Conservation (phyloP, 2,329 filamentous ascomycete genomes). For the Cryphonectria radicalis region DNA sequence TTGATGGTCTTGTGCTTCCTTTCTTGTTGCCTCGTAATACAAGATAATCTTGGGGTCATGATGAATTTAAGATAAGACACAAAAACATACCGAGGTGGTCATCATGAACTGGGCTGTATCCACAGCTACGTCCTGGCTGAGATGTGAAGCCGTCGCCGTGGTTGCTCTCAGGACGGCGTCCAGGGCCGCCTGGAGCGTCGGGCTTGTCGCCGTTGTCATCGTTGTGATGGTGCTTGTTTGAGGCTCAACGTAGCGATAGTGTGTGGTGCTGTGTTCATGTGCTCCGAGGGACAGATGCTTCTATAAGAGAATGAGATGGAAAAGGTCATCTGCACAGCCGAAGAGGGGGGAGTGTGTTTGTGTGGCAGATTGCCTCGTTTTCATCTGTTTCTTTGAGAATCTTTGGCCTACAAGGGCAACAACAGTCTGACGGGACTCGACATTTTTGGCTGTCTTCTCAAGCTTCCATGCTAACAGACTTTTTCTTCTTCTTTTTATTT, state of each 20-base stretch:
- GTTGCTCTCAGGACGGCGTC: not conserved
- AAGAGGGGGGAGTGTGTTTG: no score
- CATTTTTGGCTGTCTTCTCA: not conserved
- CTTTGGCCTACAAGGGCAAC: not conserved
- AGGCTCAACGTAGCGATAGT: not conserved
- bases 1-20: no score
- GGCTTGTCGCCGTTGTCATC: not conserved
- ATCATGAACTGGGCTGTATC: not conserved
- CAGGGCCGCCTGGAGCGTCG: not conserved
- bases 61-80: no score
- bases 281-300: not conserved
- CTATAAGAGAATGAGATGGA: no score
- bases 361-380: no score
- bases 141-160: not conserved
- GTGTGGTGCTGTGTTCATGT: not conserved
- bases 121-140: not conserved
- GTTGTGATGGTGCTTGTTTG: not conserved
- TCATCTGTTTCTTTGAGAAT: not conserved
- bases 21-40: no score
- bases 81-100: not conserved
- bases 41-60: no score
- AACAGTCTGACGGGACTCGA: not conserved
- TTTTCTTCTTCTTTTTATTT: no score
- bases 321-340: no score
- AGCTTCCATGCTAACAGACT: not conserved